Evolutionary conservation across 805 yeast genomes (phyloP), one percentile per base, ranked within the genome.

Genomic region (Ogataea kodamae): DNA sequence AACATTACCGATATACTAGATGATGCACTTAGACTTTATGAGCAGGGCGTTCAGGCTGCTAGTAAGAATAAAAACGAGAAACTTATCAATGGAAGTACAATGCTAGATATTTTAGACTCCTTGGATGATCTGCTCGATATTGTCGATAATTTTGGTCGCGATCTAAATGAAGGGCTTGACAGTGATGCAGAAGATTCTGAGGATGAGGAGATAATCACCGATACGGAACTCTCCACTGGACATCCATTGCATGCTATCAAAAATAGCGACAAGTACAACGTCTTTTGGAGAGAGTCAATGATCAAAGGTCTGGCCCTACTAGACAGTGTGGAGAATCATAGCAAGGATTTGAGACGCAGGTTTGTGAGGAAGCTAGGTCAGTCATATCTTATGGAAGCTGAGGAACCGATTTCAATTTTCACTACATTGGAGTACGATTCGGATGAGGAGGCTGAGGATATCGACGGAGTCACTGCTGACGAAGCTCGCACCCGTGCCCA

Each of bases 121-220:
- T 60, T 79, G 28, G 84, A 82, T 53, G 90, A 81, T 53, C 60
- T 81, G 40, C 57, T 83, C 19, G 89, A 81, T 37, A 73, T 82
- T 40, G 66, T 79, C 19, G 76, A 74, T 42, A 74, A 76, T 49
- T 81, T 82, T 42, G 89, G 87, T 17, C 64, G 67, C 25, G 70
- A 72, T 29, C 65, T 70, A 16, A 72, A 67, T 18, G 85, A 77
- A 46, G 81, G 78, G 9, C 61, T 77, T 18, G 84, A 75, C 38
- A 71, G 77, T 52, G 81, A 74, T 33, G 65, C 61, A 22, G 81
- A 74, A 33, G 69, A 49, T 33, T 65, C 60, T 1, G 62, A 55
- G 5, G 45, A 39, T 10, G 48, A 41, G 9, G 45, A 45, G 11
- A 31, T 48, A 4, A 62, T 64, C 15, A 65, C 57, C n/a, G 62